These are phyloP conservation scores for Fusarium albosuccineum DNA, from an alignment of 2,329 filamentous ascomycete species.

Conservation along the genomic window DNA sequence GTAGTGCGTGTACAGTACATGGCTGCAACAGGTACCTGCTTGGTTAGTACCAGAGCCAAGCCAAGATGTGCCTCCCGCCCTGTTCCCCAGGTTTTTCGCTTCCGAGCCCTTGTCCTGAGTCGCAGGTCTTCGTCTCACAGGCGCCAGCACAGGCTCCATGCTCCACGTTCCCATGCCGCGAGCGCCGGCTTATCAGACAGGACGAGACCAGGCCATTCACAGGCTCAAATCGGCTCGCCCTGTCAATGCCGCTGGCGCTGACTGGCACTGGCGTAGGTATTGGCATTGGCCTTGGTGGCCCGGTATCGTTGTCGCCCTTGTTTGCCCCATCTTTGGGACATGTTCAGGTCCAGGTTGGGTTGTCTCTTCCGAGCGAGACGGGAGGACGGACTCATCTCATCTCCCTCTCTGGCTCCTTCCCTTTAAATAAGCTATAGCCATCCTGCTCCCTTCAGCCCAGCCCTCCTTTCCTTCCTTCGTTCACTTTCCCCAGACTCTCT, in stretches of 20 bases:
- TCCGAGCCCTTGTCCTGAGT: conserved; percentile 24
- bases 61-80: conserved; percentile 43
- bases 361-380: conserved; percentile 32
- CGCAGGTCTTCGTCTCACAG: conserved; percentile 38
- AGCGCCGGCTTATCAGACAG: conserved; percentile 11
- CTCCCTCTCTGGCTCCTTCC: conserved; percentile 31
- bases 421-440: conserved; percentile 37
- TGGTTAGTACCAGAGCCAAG: conserved; percentile 35
- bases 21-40: conserved; percentile 39
- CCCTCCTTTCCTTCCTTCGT: conserved; percentile 22
- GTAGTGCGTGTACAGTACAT: conserved; percentile 20
- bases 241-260: conserved; percentile 37
- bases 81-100: conserved; percentile 46
- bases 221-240: conserved; percentile 27
- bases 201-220: conserved; percentile 6
- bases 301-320: conserved; percentile 35
- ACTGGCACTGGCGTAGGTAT: conserved; percentile 7
- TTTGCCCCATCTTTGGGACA: conserved; percentile 34
- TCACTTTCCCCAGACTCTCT: conserved; percentile 28
- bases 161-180: conserved; percentile 1
- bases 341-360: conserved; percentile 19
- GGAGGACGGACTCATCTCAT: conserved; percentile 28
- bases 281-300: conserved; percentile 28
- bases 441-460: conserved; percentile 31
- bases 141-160: conserved; percentile 8